Evolutionary conservation across 1,139 yeast genomes (phyloP).

Genomic region (Candida neerlandica): DNA sequence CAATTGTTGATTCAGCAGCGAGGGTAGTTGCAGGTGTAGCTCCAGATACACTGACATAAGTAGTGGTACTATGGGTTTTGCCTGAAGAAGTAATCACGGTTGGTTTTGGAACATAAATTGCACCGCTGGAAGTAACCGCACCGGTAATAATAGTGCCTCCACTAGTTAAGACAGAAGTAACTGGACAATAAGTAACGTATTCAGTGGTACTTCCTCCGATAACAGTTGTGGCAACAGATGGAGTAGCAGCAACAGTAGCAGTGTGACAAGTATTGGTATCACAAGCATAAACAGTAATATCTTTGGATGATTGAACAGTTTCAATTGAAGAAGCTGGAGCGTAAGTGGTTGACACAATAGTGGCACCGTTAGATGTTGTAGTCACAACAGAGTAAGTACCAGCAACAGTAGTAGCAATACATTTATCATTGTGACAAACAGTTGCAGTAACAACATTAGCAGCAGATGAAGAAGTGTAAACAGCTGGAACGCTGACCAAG

Average conservation of each 20-base stretch:
- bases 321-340: slow-evolving; percentile 27
- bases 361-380: background rate
- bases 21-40: slow-evolving; percentile 4
- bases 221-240: slow-evolving; percentile 25
- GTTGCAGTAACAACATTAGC: slow-evolving; percentile 34
- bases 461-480: slow-evolving; percentile 15
- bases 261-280: slow-evolving; percentile 32
- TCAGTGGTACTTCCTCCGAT: slow-evolving; percentile 28
- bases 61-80: slow-evolving; percentile 22
- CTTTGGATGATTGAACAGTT: slow-evolving; percentile 19
- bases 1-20: slow-evolving; percentile 22
- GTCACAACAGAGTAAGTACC: slow-evolving; percentile 16
- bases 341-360: slow-evolving; percentile 17
- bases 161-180: slow-evolving; percentile 11
- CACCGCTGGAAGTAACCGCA: slow-evolving; percentile 14
- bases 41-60: slow-evolving; percentile 16
- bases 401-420: slow-evolving; percentile 29
- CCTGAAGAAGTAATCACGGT: slow-evolving; percentile 51
- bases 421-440: slow-evolving; percentile 43
- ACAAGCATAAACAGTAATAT: slow-evolving; percentile 50
- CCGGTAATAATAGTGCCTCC: slow-evolving; percentile 3
- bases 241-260: slow-evolving; percentile 28
- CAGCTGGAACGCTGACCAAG: slow-evolving; percentile 15
- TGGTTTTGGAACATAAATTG: slow-evolving; percentile 24
- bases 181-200: slow-evolving; percentile 40